Conservation (phyloP, 2,329 filamentous ascomycete genomes). For the Biscogniauxia sp. region DNA sequence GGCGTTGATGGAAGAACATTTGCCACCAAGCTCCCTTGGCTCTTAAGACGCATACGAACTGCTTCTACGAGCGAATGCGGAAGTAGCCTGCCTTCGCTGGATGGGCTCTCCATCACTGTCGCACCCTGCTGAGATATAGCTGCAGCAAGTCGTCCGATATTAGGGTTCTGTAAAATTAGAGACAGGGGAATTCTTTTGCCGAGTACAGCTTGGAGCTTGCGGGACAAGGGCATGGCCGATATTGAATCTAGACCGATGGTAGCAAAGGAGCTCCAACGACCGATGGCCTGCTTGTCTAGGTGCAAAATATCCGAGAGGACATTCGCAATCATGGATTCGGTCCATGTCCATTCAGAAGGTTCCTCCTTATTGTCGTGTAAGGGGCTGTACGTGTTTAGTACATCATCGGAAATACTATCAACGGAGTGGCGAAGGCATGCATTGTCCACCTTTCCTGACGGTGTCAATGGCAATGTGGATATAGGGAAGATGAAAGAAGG, state of each 20-base stretch:
- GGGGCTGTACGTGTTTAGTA: conserved; percentile 39
- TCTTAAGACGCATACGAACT: conserved; percentile 33
- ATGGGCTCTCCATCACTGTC: not conserved
- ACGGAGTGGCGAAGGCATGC: conserved; percentile 49
- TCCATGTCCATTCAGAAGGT: conserved; percentile 45
- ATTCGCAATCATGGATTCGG: conserved; percentile 56
- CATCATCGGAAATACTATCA: conserved; percentile 39
- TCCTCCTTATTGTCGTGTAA: conserved; percentile 33
- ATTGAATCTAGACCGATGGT: conserved; percentile 82
- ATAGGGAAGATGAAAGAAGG: conserved; percentile 73
- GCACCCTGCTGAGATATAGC: conserved; percentile 19
- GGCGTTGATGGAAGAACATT: conserved; percentile 78
- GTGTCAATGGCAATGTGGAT: conserved; percentile 65
- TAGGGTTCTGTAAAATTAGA: conserved; percentile 65
- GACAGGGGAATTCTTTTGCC: conserved; percentile 61
- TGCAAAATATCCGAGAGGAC: conserved; percentile 52
- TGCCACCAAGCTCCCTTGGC: conserved; percentile 39
- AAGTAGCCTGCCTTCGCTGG: conserved; percentile 13
- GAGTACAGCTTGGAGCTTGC: conserved; percentile 47
- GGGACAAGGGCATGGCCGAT: conserved; percentile 70
- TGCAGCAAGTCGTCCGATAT: conserved; percentile 58
- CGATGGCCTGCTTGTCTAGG: conserved; percentile 46
- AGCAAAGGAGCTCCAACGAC: conserved; percentile 69
- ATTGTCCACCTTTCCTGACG: conserved; percentile 73
- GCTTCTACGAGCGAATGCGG: conserved; percentile 27